Evolutionary conservation across 306 rosid species (phyloP).

Genomic region (Astragalus membranaceus): DNA sequence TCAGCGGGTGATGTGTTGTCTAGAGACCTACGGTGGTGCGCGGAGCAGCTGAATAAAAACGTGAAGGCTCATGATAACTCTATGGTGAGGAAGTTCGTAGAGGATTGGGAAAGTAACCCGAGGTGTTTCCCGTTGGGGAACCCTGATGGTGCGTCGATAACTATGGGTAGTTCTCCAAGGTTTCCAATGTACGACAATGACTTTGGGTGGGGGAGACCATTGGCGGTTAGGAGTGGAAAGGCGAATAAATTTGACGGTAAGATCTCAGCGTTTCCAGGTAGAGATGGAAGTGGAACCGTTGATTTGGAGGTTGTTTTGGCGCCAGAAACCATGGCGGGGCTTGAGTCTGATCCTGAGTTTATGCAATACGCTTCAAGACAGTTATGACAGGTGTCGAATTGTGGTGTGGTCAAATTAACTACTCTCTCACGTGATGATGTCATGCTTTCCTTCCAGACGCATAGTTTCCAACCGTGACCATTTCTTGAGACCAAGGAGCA

Average conservation of each 20-base stretch:
- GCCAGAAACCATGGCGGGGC: constrained; percentile 62
- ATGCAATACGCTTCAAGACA: constrained; percentile 53
- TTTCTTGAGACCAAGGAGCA: neutral
- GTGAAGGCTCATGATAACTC: constrained; percentile 56
- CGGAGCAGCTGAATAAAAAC: constrained; percentile 58
- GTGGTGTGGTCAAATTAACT: neutral
- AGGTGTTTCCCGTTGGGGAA: constrained; percentile 82
- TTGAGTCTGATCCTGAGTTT: constrained; percentile 73
- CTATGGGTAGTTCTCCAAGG: constrained; percentile 92
- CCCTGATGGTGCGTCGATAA: constrained; percentile 68
- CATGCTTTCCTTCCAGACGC: neutral
- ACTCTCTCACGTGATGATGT: neutral
- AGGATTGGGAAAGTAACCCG: constrained; percentile 75
- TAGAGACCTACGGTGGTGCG: constrained; percentile 65
- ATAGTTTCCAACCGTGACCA: neutral
- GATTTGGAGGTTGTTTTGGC: constrained; percentile 80
- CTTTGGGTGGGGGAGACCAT: constrained; percentile 87
- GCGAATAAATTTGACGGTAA: constrained; percentile 88
- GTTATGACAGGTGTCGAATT: constrained; percentile 8
- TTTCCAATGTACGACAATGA: constrained; percentile 92
- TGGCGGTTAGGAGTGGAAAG: constrained; percentile 76
- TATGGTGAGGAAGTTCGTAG: constrained; percentile 46
- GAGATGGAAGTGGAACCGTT: constrained; percentile 67
- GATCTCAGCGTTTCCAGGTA: constrained; percentile 81
- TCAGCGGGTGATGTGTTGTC: constrained; percentile 44